Evolutionary conservation across 192 early-diverging fungal species (phyloP), one percentile per base, ranked within the genome.

Genomic region (Podila horticola): DNA sequence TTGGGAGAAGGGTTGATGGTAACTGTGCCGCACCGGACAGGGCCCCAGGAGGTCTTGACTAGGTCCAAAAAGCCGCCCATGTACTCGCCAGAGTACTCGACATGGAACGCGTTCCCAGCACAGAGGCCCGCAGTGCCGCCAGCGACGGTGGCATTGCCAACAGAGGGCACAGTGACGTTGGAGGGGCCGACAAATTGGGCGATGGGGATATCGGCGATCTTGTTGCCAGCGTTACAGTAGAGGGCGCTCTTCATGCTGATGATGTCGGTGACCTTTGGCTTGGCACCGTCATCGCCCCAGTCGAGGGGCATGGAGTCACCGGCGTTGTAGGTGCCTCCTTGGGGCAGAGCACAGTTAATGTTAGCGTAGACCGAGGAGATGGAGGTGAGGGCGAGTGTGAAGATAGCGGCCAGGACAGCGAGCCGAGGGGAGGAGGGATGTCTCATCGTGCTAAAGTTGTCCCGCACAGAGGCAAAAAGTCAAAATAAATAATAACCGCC

Each of bases 71-170:
- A 1, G 4, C 13, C 36, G 20, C 11, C 28, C 4, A 31, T 22
- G 12, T 41, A 30, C 20, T 26, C 22, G 24, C 73, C 74, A 4
- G 49, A 26, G 33, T 79, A 79, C 28, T 26, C 3, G 49, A 81
- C 19, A 63, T 81, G 48, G 34, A 81, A 81, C 4, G 45, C 22
- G 34, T 81, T 81, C 0, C 9, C 22, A 5, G 26, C 1, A 61
- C 77, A 81, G 26, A 26, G n/a, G 7, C 77, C 77, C 1, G 8
- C 36, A 7, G 66, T 73, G 3, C 71, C 71, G 15, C 66, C 66
- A 26, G 59, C 34, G 3, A 55, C 64, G 1, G 70, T 79, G 2
- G 66, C 66, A 22, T 79, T 79, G 22, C 76, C 76, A 34, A 79
- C 76, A 12, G 38, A 63, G 7, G 76, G 76, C 3, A 73, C 34